These are phyloP conservation scores for Astragalus glycyphyllos DNA, from an alignment of 306 rosid genomes.

Conservation along the genomic window DNA sequence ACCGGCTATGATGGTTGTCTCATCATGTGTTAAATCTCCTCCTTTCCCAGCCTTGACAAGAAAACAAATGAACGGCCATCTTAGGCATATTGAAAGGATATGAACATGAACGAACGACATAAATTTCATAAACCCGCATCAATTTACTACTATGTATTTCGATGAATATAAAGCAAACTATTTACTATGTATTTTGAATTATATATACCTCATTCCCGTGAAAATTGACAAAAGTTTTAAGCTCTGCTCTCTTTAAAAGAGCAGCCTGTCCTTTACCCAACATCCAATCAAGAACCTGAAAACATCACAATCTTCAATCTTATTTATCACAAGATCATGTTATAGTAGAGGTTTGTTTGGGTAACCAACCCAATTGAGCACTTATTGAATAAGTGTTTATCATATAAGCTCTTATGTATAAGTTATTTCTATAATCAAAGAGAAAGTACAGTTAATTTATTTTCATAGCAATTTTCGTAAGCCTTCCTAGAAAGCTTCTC, in stretches of 20 bases:
- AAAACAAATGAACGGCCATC: conserved; percentile 36
- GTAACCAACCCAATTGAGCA: no score
- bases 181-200: conserved; percentile 29
- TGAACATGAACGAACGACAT: background rate
- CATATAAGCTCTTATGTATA: no score
- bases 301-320: conserved; percentile 28
- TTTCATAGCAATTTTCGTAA: no score
- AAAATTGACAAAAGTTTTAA: conserved; percentile 91
- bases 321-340: conserved; percentile 9
- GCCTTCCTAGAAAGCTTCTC: no score
- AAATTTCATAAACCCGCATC: conserved; percentile 15
- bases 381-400: no score
- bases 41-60: conserved; percentile 94
- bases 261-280: conserved; percentile 96
- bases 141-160: conserved; percentile 9
- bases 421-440: no score
- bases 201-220: conserved; percentile 93
- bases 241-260: conserved; percentile 95
- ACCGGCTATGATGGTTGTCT: conserved; percentile 95
- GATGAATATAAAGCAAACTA: conserved; percentile 17
- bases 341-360: no score
- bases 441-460: no score
- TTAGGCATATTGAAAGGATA: conserved; percentile 28
- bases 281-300: conserved; percentile 95
- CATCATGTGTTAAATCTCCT: conserved; percentile 96